Percentiles rank a stretch among this genome's conserved stretches.
Conservation (phyloP, 2,329 filamentous ascomycete genomes). For the Simplicillium sp. region DNA sequence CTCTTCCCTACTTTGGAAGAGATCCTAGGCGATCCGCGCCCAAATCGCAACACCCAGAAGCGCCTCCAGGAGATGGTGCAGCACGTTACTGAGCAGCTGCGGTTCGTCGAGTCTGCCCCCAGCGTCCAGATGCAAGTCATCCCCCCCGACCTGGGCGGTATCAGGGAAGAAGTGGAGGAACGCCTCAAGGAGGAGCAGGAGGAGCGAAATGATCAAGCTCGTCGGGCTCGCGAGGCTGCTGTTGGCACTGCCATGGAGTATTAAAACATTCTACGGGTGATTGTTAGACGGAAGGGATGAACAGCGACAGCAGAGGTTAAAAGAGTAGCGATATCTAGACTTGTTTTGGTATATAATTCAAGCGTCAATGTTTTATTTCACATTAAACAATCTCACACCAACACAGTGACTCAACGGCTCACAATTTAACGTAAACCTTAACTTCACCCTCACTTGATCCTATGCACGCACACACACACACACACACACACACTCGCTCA, state of each 20-base stretch:
- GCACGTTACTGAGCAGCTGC: conserved; percentile 74
- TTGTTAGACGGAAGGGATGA: too few species aligned
- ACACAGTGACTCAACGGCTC: not conserved
- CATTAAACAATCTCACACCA: not conserved
- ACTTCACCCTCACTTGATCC: too few species aligned
- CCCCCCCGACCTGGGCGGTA: conserved; percentile 62
- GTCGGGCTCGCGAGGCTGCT: conserved; percentile 46
- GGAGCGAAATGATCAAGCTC: conserved; percentile 43
- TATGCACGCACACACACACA: too few species aligned
- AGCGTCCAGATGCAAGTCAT: conserved; percentile 79
- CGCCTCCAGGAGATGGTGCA: conserved; percentile 67
- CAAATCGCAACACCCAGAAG: conserved; percentile 72
- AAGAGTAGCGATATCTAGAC: too few species aligned
- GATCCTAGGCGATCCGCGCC: conserved; percentile 54
- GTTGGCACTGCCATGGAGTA: conserved; percentile 48
- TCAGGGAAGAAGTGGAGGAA: conserved; percentile 61
- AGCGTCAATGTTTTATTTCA: not conserved
- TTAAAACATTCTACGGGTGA: conserved; percentile 11
- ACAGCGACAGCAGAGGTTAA: too few species aligned
- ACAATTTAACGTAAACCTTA: too few species aligned
- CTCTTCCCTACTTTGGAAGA: conserved; percentile 81
- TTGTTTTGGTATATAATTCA: not conserved
- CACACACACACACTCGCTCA: too few species aligned
- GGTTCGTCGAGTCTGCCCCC: conserved; percentile 75
- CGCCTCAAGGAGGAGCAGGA: conserved; percentile 55